phyloP scores from a whole-genome alignment of 2,329 filamentous ascomycete species.

The Myriosclerotinia duriaeana region DNA sequence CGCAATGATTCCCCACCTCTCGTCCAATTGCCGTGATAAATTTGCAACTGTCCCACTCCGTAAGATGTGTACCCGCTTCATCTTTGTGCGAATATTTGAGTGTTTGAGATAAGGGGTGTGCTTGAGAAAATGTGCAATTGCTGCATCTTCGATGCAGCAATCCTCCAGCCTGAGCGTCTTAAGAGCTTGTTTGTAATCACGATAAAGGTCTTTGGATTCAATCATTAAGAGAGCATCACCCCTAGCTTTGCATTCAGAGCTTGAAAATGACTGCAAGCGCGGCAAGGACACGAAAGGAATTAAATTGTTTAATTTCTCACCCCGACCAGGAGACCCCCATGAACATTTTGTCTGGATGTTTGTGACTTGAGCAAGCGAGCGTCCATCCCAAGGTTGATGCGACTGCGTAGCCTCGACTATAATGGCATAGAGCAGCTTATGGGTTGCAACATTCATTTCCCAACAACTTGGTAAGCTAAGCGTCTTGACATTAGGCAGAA shows the following conservation, averaged over 20 bases:
- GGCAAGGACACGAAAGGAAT: background rate
- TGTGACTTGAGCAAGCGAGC: background rate
- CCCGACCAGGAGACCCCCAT: background rate
- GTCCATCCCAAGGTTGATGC: no score
- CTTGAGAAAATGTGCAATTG: background rate
- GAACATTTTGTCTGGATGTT: background rate
- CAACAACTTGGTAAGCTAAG: no score
- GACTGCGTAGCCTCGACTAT: no score
- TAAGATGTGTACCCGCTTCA: no score
- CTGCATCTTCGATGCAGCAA: background rate
- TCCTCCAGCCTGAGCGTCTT: background rate
- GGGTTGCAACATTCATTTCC: no score
- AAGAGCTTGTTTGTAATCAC: background rate
- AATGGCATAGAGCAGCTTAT: no score
- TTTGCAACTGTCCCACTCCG: slow-evolving; percentile 11
- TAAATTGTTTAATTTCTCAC: background rate
- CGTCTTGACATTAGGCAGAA: background rate
- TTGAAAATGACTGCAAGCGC: background rate
- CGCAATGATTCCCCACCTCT: slow-evolving; percentile 2
- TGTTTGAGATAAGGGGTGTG: background rate
- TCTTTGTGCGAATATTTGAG: background rate
- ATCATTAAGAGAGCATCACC: background rate
- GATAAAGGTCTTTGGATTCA: background rate
- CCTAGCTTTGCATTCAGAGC: background rate
- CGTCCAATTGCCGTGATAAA: slow-evolving; percentile 25